Evolutionary conservation across 495 filamentous ascomycete genomes (phyloP).

Genomic region (Letharia lupina): DNA sequence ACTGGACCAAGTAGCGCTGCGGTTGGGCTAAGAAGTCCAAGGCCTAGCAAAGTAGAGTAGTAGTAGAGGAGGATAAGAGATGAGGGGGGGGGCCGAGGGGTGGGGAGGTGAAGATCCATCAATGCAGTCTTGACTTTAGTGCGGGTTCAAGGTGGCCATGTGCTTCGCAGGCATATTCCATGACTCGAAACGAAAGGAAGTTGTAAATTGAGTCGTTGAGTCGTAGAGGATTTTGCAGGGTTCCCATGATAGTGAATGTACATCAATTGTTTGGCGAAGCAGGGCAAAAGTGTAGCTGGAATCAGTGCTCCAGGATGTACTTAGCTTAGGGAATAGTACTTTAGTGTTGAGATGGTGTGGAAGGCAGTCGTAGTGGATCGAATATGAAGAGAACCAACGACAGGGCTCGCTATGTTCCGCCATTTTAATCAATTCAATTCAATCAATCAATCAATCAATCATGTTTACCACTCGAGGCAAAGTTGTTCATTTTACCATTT

Average conservation of each 20-base stretch:
- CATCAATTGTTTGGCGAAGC: conserved; percentile 11
- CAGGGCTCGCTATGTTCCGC: conserved; percentile 11
- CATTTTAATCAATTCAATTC: not conserved
- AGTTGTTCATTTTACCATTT: not conserved
- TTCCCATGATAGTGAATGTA: not conserved
- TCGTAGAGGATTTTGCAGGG: conserved; percentile 7
- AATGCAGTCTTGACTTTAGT: conserved; percentile 15
- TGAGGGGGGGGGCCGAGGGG: not conserved
- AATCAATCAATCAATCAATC: not conserved
- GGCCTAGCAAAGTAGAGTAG: not conserved
- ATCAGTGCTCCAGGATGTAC: not conserved
- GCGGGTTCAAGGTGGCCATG: conserved; percentile 18
- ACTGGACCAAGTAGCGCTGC: conserved; percentile 20
- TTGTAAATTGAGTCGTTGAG: not conserved
- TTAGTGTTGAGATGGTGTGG: not conserved
- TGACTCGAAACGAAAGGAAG: conserved; percentile 10
- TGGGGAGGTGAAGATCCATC: conserved; percentile 12
- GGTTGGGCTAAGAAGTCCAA: not conserved
- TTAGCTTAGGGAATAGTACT: no score
- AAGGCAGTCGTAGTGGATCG: conserved; percentile 14
- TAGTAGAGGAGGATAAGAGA: not conserved
- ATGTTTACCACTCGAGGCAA: not conserved
- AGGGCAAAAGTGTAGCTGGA: not conserved
- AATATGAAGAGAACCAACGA: conserved; percentile 19
- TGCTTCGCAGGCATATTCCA: conserved; percentile 21